Base-by-base conservation (phyloP, 2,329 filamentous ascomycete genomes). In the Hypoxylon sp. region DNA sequence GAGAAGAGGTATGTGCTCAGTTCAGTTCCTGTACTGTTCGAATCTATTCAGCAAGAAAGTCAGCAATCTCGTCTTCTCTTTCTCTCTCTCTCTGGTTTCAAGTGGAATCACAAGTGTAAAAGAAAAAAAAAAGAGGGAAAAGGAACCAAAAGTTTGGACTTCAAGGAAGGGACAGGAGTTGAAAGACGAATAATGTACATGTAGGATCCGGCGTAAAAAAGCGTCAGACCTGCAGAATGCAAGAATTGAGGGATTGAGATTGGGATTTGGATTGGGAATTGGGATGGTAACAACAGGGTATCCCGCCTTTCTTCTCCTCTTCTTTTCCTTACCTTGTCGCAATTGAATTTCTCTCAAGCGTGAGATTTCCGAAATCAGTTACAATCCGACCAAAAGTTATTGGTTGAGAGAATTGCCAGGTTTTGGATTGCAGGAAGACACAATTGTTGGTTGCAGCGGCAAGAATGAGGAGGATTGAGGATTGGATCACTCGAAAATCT, bases 1-100 rank as follows among this genome's bases (percentile, higher is more conserved):
- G 53, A 47, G 57, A n/a, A n/a, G n/a, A 63, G 62, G 66, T 65
- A 64, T 55, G 64, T 66, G 43, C 23, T 62, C 46, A 59, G 41
- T 55, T 60, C 51, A 35, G 32, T 62, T n/a, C 56, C 44, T 51
- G 27, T 54, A 47, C 52, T 50, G 51, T 48, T 49, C 20, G 55
- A 49, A 47, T 57, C 60, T 62, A 48, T 29, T 41, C 48, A 50
- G 25, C 31, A 48, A 17, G 21, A 21, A 37, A 47, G 55, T 65
- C 52, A 68, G 63, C 56, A 55, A 52, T 12, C 36, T 23, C 43
- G 17, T 41, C 23, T 40, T 46, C 23, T 49, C 23, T 51, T n/a
- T n/a, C n/a, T n/a, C n/a, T n/a, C n/a, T n/a, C n/a, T 19, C 20
- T 44, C 25, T 16, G 20, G 31, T 43, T 51, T 27, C 31, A 37